phyloP scores from a whole-genome alignment of 441 rosid genomes.

The Bocquillonia castaneifolia region DNA sequence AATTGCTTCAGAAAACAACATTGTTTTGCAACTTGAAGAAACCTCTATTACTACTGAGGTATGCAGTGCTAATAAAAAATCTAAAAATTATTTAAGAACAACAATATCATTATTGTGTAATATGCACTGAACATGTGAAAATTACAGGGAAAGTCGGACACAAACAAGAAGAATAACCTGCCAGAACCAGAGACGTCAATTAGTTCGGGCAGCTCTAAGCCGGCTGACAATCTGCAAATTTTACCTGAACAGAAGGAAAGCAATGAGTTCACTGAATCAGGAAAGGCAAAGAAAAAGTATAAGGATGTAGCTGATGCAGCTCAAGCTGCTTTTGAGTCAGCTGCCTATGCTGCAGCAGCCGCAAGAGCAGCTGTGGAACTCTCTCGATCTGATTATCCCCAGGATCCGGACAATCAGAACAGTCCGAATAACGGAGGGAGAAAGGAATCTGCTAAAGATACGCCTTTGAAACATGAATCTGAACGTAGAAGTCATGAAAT shows the following conservation, averaged over 20 bases:
- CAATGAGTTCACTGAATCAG: constrained; percentile 47
- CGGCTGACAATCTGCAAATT: constrained; percentile 12
- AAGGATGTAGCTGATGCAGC: constrained; percentile 94
- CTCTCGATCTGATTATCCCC: constrained; percentile 53
- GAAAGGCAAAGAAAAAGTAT: constrained; percentile 49
- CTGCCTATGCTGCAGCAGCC: constrained; percentile 82
- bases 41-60: constrained; percentile 40
- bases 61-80: constrained; percentile 12
- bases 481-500: constrained; percentile 21
- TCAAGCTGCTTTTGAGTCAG: constrained; percentile 89
- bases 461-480: constrained; percentile 21
- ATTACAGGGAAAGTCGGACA: constrained; percentile 40
- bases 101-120: not conserved
- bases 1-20: constrained; percentile 63
- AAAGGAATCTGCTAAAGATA: constrained; percentile 6
- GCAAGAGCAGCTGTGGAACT: constrained; percentile 95
- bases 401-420: constrained; percentile 38
- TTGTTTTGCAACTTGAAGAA: constrained; percentile 50
- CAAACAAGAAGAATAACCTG: constrained; percentile 29
- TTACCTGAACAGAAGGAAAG: constrained; percentile 17
- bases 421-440: constrained; percentile 22
- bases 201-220: constrained; percentile 17
- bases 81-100: not conserved
- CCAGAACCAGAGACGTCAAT: constrained; percentile 10
- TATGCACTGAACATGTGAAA: constrained; percentile 1